Evolutionary conservation across 208 protist species (phyloP), one percentile per base, ranked within the genome.

Genomic region (Wallacemonas sp.): DNA sequence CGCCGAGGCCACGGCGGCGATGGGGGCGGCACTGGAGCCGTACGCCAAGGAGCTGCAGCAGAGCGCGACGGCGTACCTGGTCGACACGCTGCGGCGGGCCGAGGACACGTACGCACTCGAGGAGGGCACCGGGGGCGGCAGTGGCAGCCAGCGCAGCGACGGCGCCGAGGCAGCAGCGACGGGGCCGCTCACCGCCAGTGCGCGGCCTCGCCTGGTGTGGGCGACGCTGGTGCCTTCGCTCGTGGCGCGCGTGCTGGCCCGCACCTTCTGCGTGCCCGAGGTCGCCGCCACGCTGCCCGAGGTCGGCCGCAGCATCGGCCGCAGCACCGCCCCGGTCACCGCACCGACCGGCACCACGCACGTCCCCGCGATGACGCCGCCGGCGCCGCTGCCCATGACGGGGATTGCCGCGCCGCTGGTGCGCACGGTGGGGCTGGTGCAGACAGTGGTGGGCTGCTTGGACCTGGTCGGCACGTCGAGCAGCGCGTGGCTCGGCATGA

Each of bases 401-500:
- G 52, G 52, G 14, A 29, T 59, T n/a, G 10, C 52, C 31, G 52
- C 52, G 11, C 7, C 52, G 3, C 31, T 59, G 26, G 52, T 59
- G 7, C 64, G 50, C 23, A 16, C 45, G 3, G 57, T 62, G 29
- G 57, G 57, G 18, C 2, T 52, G 10, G 36, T 65, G 52, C 32
- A 65, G 25, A 45, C 12, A 26, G 28, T 72, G 4, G 45, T 59
- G 16, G 7, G 12, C 20, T 45, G 52, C 57, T 49, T 72, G 20
- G 28, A 41, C 20, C 44, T 14, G n/a, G 57, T 44, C 5, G 28
- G 22, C 29, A 2, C n/a, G 33, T 7, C 57, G 18, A 42, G 26
- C 8, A 8, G 26, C 20, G n/a, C 23, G 48, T 86, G 81, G 81
- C 63, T 86, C 11, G 72, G 80, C n/a, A 25, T 50, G 12, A 86